phyloP scores from a whole-genome alignment of 805 yeast species.

The Wickerhamiella nectarea region DNA sequence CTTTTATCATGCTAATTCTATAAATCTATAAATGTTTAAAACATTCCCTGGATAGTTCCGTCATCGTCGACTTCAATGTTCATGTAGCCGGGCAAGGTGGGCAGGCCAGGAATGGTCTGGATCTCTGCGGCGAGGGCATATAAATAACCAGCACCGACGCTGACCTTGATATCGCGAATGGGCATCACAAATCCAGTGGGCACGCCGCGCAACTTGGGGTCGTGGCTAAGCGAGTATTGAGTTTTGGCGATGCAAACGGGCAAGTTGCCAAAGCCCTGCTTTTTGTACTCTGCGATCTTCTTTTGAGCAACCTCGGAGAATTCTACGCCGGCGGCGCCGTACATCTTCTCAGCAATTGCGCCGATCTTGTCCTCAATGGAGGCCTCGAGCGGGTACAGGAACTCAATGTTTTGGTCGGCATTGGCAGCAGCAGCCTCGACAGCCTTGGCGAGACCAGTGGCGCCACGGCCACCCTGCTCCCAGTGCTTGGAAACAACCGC shows the following conservation, averaged over 20 bases:
- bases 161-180: conserved; percentile 83
- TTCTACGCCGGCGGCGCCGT: conserved; percentile 81
- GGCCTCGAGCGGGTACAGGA: conserved; percentile 53
- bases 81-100: conserved; percentile 94
- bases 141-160: conserved; percentile 92
- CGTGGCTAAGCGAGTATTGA: conserved; percentile 91
- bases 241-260: conserved; percentile 98
- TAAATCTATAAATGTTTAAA: conserved; percentile 30
- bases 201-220: conserved; percentile 83
- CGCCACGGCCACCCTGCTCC: conserved; percentile 92
- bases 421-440: conserved; percentile 55
- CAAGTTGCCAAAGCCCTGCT: conserved; percentile 77
- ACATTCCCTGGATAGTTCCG: conserved; percentile 88
- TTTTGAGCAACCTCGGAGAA: conserved; percentile 67
- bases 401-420: conserved; percentile 38
- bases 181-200: conserved; percentile 92
- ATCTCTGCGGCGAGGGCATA: conserved; percentile 95
- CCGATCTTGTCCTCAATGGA: conserved; percentile 69
- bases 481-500: conserved; percentile 89
- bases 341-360: conserved; percentile 74
- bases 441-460: conserved; percentile 67
- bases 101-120: conserved; percentile 93
- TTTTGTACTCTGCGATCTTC: conserved; percentile 68
- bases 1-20: no score
- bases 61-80: conserved; percentile 85